Percentiles rank a stretch among this genome's conserved stretches.
These are phyloP conservation scores for Polyporus arcularius DNA, from an alignment of 768 basidiomycete genomes.

Conservation along the genomic window DNA sequence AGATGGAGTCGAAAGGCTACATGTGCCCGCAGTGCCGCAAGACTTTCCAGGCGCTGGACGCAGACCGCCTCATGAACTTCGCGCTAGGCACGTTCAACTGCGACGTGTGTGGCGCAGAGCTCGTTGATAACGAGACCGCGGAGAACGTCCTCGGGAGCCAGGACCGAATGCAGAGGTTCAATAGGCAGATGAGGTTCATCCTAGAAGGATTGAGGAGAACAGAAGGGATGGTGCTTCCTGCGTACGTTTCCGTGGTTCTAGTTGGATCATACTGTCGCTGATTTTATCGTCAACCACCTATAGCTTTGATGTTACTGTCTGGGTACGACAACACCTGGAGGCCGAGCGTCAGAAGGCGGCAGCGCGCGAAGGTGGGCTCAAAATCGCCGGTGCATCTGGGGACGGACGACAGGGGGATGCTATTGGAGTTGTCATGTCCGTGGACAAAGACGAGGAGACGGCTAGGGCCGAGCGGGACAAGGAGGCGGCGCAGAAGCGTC, in stretches of 20 bases:
- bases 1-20: conserved; percentile 97
- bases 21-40: conserved; percentile 88
- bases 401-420: conserved; percentile 67
- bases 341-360: conserved; percentile 50
- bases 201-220: conserved; percentile 87
- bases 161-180: conserved; percentile 95
- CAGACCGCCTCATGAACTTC: conserved; percentile 80
- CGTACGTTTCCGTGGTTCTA: conserved; percentile 47
- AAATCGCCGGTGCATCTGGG: conserved; percentile 71
- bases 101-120: conserved; percentile 84
- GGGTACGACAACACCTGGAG: conserved; percentile 79
- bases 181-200: conserved; percentile 86
- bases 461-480: conserved; percentile 72
- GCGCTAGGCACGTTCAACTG: conserved; percentile 69
- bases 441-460: conserved; percentile 85
- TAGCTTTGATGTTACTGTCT: conserved; percentile 81
- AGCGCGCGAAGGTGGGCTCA: conserved; percentile 56
- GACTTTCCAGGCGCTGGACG: conserved; percentile 84
- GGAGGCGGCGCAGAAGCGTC: conserved; percentile 80
- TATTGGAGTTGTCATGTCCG: conserved; percentile 82
- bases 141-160: conserved; percentile 84
- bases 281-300: not conserved
- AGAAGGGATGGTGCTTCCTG: conserved; percentile 83
- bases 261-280: not conserved
- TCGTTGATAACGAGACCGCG: conserved; percentile 89